These are phyloP conservation scores for Clathrospora elynae DNA, from an alignment of 2,329 filamentous ascomycete species.

Conservation along the genomic window DNA sequence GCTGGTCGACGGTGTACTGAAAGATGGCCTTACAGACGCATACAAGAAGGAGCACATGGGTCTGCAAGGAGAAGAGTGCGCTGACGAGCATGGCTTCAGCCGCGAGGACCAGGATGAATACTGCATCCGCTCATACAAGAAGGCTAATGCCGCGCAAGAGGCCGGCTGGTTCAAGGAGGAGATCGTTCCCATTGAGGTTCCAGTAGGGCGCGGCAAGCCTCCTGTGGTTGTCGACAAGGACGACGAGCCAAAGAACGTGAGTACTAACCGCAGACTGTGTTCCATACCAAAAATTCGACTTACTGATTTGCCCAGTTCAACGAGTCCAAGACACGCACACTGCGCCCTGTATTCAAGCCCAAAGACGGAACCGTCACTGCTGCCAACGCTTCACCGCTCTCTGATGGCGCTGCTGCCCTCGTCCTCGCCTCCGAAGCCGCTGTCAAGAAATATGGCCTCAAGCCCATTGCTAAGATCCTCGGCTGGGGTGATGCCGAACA, in stretches of 20 bases:
- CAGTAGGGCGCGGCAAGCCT: slow-evolving; percentile 89
- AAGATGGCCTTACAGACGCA: slow-evolving; percentile 92
- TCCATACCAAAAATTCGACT: slow-evolving; percentile 12
- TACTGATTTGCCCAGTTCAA: slow-evolving; percentile 51
- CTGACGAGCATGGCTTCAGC: slow-evolving; percentile 77
- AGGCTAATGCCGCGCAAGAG: slow-evolving; percentile 84
- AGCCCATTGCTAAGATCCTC: slow-evolving; percentile 92
- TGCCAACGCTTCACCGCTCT: slow-evolving; percentile 94
- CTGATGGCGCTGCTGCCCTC: slow-evolving; percentile 89
- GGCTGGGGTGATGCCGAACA: slow-evolving; percentile 96
- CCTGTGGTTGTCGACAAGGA: slow-evolving; percentile 78
- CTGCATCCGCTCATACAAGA: slow-evolving; percentile 92
- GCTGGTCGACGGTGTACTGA: slow-evolving; percentile 87
- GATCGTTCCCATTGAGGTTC: slow-evolving; percentile 87
- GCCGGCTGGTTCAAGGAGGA: slow-evolving; percentile 81
- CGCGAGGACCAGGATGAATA: slow-evolving; percentile 93
- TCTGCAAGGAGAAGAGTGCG: slow-evolving; percentile 88
- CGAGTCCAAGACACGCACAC: slow-evolving; percentile 56
- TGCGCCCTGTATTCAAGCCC: slow-evolving; percentile 79
- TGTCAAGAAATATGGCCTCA: slow-evolving; percentile 87
- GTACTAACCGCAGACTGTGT: slow-evolving; percentile 27
- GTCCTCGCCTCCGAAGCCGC: slow-evolving; percentile 94
- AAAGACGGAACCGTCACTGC: slow-evolving; percentile 89
- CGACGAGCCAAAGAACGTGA: slow-evolving; percentile 91
- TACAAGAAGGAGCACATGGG: slow-evolving; percentile 99